These are phyloP conservation scores for Spathaspora arborariae DNA, from an alignment of 805 yeast genomes.

Conservation along the genomic window DNA sequence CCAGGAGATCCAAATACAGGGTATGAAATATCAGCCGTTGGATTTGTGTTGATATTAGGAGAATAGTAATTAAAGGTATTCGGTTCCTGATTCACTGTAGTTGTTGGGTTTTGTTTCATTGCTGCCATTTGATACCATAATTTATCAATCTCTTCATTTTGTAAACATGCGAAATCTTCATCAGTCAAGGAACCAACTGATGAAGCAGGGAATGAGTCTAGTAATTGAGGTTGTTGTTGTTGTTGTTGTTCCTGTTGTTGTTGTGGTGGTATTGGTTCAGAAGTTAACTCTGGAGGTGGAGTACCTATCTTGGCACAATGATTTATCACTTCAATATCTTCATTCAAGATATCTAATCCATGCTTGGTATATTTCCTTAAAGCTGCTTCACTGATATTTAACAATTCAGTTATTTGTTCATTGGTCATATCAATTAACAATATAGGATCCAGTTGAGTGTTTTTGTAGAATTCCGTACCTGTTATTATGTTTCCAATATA, in stretches of 20 bases:
- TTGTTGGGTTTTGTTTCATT: neutral
- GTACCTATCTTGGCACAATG: neutral
- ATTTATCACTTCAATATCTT: neutral
- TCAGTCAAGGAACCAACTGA: neutral
- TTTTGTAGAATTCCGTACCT: constrained; percentile 22
- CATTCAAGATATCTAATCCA: neutral
- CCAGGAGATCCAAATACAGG: neutral
- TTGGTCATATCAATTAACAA: constrained; percentile 11
- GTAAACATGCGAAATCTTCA: constrained; percentile 16
- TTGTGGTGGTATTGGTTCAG: neutral
- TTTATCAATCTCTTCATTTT: constrained; percentile 30
- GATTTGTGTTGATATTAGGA: neutral
- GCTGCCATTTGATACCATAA: constrained; percentile 30
- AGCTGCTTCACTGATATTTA: constrained; percentile 15
- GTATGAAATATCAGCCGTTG: neutral
- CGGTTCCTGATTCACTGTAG: neutral
- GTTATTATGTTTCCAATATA: constrained; percentile 35
- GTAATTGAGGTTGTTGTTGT: neutral
- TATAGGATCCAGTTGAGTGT: constrained; percentile 7
- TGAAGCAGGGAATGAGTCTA: neutral
- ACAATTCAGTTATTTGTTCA: constrained; percentile 26
- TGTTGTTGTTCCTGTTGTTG: neutral
- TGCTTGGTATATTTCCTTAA: constrained; percentile 11
- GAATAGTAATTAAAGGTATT: neutral
- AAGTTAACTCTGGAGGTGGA: neutral